Evolutionary conservation across 2,329 filamentous ascomycete genomes (phyloP).

Genomic region (Xylaria sp.): DNA sequence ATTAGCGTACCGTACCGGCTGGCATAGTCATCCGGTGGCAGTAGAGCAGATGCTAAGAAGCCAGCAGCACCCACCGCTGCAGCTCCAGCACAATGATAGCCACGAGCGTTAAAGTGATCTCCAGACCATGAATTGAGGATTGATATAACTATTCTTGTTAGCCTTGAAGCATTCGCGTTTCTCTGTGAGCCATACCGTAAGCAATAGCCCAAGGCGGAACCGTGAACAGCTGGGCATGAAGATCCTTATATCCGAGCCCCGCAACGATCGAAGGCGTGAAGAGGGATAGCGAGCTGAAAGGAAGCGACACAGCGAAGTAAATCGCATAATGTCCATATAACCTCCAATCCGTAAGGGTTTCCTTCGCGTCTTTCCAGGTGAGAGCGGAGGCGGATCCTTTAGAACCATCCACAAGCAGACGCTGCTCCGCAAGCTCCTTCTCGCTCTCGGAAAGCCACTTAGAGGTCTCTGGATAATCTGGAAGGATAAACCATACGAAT

Average conservation of each 20-base stretch:
- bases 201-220: slow-evolving; percentile 74
- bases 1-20: slow-evolving; percentile 77
- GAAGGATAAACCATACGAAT: slow-evolving; percentile 68
- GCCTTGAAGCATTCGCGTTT: neutral
- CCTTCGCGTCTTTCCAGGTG: slow-evolving; percentile 75
- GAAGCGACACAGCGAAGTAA: slow-evolving; percentile 55
- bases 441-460: slow-evolving; percentile 71
- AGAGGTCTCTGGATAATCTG: slow-evolving; percentile 74
- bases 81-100: slow-evolving; percentile 56
- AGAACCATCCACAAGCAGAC: slow-evolving; percentile 60
- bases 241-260: slow-evolving; percentile 51
- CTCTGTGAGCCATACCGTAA: slow-evolving; percentile 44
- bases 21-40: slow-evolving; percentile 69
- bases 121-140: slow-evolving; percentile 67
- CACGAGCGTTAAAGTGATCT: slow-evolving; percentile 69
- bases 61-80: slow-evolving; percentile 59
- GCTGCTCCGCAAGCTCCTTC: slow-evolving; percentile 62
- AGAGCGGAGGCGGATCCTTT: slow-evolving; percentile 70
- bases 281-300: slow-evolving; percentile 52
- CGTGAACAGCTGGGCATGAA: slow-evolving; percentile 71
- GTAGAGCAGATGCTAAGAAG: slow-evolving; percentile 71
- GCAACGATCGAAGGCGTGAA: slow-evolving; percentile 70
- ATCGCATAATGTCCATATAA: slow-evolving; percentile 74
- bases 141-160: slow-evolving; percentile 47
- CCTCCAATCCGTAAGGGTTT: slow-evolving; percentile 72